phyloP scores from a whole-genome alignment of 371 early-diverging fungal species.

The Phascolomyces articulosus region DNA sequence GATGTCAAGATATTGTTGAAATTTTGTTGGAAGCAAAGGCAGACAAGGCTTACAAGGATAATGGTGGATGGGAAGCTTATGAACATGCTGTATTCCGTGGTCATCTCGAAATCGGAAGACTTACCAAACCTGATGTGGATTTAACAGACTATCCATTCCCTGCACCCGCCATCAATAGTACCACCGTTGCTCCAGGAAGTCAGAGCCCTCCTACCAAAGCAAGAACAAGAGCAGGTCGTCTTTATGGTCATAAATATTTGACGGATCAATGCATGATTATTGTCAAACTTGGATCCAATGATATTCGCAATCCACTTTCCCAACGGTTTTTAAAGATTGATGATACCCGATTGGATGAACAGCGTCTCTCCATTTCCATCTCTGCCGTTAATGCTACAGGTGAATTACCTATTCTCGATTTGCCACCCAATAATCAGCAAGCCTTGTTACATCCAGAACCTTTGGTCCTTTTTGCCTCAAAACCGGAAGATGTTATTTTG shows the following conservation, averaged over 20 bases:
- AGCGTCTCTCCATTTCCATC: constrained; percentile 61
- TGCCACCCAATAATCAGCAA: constrained; percentile 48
- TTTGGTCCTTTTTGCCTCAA: constrained; percentile 56
- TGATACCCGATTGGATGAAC: constrained; percentile 28
- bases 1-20: constrained; percentile 53
- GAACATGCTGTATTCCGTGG: constrained; percentile 75
- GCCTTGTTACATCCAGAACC: constrained; percentile 55
- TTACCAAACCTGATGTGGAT: constrained; percentile 43
- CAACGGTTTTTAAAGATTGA: constrained; percentile 30
- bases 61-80: constrained; percentile 67
- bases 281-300: constrained; percentile 72
- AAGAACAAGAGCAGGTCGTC: constrained; percentile 42
- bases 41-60: constrained; percentile 50
- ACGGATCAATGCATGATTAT: constrained; percentile 67
- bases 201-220: constrained; percentile 11
- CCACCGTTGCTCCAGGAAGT: neutral
- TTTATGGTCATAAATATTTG: constrained; percentile 72
- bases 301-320: constrained; percentile 52
- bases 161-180: neutral
- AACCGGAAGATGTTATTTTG: constrained; percentile 60
- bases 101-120: constrained; percentile 49
- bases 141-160: neutral
- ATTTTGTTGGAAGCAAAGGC: constrained; percentile 59
- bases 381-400: constrained; percentile 65
- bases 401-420: constrained; percentile 63